Evolutionary conservation across 441 rosid genomes (phyloP).

Genomic region (Corymbia calophylla): DNA sequence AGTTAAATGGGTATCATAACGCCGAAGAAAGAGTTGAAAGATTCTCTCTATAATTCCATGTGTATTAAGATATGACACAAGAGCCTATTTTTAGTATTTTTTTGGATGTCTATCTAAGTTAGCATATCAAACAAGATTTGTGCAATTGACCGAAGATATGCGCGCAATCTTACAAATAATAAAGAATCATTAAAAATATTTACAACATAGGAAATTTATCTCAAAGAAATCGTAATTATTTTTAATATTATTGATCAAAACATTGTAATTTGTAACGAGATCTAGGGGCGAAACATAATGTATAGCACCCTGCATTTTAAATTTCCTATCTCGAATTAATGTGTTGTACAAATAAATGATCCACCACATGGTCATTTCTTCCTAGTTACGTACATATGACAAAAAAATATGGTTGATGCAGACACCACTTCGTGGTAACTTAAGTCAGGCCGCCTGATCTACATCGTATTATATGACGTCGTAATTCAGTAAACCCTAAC

Average conservation of each 20-base stretch:
- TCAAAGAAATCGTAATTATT: background rate
- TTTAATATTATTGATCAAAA: accelerated
- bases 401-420: background rate
- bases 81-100: background rate
- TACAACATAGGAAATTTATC: too few relatives aligned
- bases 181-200: background rate
- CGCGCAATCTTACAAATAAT: too few relatives aligned
- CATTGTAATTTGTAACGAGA: background rate
- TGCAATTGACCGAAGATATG: too few relatives aligned
- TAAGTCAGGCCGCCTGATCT: background rate
- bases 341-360: background rate
- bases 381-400: background rate
- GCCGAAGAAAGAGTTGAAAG: background rate
- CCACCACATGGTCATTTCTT: background rate
- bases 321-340: background rate
- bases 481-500: background rate
- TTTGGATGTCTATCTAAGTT: too few relatives aligned
- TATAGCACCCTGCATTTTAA: background rate
- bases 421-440: background rate
- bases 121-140: background rate
- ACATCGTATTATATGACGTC: background rate
- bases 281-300: background rate
- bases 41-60: background rate
- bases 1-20: background rate
- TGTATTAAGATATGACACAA: background rate